Evolutionary conservation across 148 eudicot genomes (phyloP), one percentile per base, ranked within the genome.

Genomic region (Rheum nobile): DNA sequence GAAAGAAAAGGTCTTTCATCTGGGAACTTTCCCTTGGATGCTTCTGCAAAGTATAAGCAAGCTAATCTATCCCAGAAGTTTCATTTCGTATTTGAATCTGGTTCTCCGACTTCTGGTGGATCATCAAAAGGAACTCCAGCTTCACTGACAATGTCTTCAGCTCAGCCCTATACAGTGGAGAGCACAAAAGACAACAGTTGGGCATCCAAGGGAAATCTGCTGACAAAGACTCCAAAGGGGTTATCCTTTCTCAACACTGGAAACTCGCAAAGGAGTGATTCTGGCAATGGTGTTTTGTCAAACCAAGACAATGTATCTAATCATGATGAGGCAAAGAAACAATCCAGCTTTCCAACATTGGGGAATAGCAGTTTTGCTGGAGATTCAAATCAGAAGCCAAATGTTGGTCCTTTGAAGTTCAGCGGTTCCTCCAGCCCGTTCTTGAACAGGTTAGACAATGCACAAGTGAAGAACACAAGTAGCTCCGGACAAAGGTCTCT

Each of bases 191-290:
- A n/a, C n/a, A n/a, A n/a, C 38, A 19, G 22, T 68, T 65, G 13
- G 19, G 35, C 55, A 9, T 44, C 48, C 37, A 48, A 71, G 42
- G 39, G n/a, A 24, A 52, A 21, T 47, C 79, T 71, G 68, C 79
- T 82, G 79, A 54, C 71, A 29, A 79, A 73, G 55, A 70, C 84
- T 44, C 94, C 94, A 24, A 88, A 81, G 76, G 97, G 97, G 71
- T 68, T 91, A 67, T 84, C 83, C 81, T 83, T 88, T 77, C 80
- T 87, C 16, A 79, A 85, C 67, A 82, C 77, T 39, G n/a, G 73
- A 75, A 41, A 80, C 75, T 80, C 70, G 35, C 19, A 71, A 54
- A 75, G 85, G 81, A 74, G 24, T 72, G 39, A 76, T 79, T 77
- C 72, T 31, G 75, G 34, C 65, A 72, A 57, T 79, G 75, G 71